Evolutionary conservation across 78 protist species (phyloP).

Genomic region (Acrasis kona): DNA sequence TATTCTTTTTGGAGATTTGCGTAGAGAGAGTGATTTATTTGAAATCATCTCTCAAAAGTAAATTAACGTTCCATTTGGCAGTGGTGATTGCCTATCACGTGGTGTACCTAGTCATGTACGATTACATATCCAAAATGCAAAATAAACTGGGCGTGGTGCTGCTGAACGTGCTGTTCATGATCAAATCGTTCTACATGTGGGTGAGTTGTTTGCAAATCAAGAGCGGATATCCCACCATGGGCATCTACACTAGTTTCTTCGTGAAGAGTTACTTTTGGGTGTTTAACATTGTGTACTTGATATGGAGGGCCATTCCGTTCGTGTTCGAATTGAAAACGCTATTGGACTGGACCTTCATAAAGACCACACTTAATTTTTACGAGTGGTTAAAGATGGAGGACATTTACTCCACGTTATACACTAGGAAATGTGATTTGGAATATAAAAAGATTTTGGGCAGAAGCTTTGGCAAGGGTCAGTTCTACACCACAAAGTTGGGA

Average conservation of each 20-base stretch:
- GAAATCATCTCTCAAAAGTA: neutral
- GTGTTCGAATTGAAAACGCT: slow-evolving; percentile 5
- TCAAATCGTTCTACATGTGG: slow-evolving; percentile 14
- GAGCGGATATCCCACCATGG: slow-evolving; percentile 1
- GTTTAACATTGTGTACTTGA: neutral
- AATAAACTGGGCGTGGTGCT: neutral
- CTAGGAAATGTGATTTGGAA: slow-evolving; percentile 1
- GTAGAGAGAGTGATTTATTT: slow-evolving; percentile 19
- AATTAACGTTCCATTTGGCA: neutral
- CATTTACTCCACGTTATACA: neutral
- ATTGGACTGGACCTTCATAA: slow-evolving; percentile 19
- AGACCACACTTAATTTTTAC: neutral
- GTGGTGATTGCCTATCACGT: neutral
- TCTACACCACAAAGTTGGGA: neutral
- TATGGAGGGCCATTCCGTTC: slow-evolving; percentile 16
- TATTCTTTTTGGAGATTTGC: neutral
- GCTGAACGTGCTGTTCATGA: neutral
- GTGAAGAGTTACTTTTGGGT: neutral
- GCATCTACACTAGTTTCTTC: slow-evolving; percentile 6
- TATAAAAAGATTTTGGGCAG: neutral
- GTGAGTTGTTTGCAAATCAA: slow-evolving; percentile 4
- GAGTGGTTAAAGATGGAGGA: slow-evolving; percentile 31
- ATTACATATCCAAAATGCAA: neutral
- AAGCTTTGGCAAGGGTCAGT: neutral
- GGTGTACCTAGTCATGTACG: neutral